Base-by-base conservation (phyloP, 129 eudicot species). In the Helianthus tuberosus region DNA sequence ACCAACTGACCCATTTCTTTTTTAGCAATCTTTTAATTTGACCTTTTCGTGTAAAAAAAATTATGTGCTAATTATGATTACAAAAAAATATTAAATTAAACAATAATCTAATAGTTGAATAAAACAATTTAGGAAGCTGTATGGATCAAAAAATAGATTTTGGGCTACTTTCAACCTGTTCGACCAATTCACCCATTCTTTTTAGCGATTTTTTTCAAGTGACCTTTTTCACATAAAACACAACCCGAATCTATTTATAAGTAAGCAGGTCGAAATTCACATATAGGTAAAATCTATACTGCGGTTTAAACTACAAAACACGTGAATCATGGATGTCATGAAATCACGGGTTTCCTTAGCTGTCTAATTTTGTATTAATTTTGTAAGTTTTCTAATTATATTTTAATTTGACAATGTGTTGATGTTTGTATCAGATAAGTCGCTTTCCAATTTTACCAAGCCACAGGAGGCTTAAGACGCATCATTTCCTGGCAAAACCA, bases 391-490 rank as follows among this genome's bases (percentile, higher is more conserved):
- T 41, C 46, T 41, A 43, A 43, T 6, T 43, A 8, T 43, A 43
- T 43, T 43, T 8, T 43, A 51, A n/a, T 14, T n/a, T 51, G 57
- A 14, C 57, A 51, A n/a, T 51, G 57, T 51, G 20, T 51, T 51
- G 14, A 14, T 51, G 9, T 51, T 6, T 14, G 1, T 4, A 6
- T 6, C 65, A 59, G 65, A 59, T 59, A 59, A 27, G 65, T 12
- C 65, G 1, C 5, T 59, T 27, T 59, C 27, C 41, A 7, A 27
- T 59, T 59, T 59, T 11, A 59, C 15, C 41, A 59, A 59, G 65
- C 32, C 65, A 5, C 39, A 27, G 39, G 65, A 27, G 65, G 41
- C 65, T 59, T 59, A 59, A 59, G 65, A 27, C 6, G 41, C 65
- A 59, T 59, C 65, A 11, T 59, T 51, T 59, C 10, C 13, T 4